Conservation (phyloP, 495 filamentous ascomycete species). For the Penicillium robsamsonii region DNA sequence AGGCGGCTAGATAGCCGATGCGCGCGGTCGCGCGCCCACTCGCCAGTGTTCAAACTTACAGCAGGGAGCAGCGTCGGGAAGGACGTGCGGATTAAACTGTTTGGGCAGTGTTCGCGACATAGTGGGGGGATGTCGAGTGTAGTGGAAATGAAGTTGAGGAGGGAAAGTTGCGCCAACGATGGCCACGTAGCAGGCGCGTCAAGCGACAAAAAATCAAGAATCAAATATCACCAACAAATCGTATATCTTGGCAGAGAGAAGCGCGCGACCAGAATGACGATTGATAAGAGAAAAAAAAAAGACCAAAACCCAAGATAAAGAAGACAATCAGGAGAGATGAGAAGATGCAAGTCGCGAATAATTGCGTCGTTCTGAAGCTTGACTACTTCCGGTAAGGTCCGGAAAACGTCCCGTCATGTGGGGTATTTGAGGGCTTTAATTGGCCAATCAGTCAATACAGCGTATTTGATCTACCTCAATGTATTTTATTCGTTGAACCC, state of each 20-base stretch:
- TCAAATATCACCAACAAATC: constrained; percentile 13
- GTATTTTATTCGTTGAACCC: constrained; percentile 19
- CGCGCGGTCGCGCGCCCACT: constrained; percentile 21
- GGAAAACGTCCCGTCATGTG: constrained; percentile 11
- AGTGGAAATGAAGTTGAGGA: constrained; percentile 1
- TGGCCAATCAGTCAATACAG: constrained; percentile 17
- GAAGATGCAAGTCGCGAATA: constrained; percentile 22
- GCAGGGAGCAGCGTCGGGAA: constrained; percentile 63
- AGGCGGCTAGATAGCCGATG: constrained; percentile 11
- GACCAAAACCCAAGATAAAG: constrained; percentile 15
- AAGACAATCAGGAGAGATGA: constrained; percentile 28
- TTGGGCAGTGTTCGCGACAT: constrained; percentile 71
- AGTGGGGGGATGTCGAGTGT: constrained; percentile 20
- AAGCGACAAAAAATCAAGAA: constrained; percentile 12
- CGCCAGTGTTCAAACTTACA: constrained; percentile 47
- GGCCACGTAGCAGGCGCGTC: constrained; percentile 54
- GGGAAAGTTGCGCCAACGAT: constrained; percentile 33
- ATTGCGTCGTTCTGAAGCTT: constrained; percentile 19
- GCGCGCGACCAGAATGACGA: constrained; percentile 2
- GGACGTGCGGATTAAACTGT: constrained; percentile 73
- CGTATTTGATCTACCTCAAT: not conserved
- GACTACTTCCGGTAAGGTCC: constrained; percentile 29
- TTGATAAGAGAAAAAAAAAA: constrained; percentile 7
- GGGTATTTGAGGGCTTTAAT: constrained; percentile 6
- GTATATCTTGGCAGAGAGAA: not conserved